Evolutionary conservation across 441 rosid species (phyloP).

Genomic region (Bruguiera hainesii): DNA sequence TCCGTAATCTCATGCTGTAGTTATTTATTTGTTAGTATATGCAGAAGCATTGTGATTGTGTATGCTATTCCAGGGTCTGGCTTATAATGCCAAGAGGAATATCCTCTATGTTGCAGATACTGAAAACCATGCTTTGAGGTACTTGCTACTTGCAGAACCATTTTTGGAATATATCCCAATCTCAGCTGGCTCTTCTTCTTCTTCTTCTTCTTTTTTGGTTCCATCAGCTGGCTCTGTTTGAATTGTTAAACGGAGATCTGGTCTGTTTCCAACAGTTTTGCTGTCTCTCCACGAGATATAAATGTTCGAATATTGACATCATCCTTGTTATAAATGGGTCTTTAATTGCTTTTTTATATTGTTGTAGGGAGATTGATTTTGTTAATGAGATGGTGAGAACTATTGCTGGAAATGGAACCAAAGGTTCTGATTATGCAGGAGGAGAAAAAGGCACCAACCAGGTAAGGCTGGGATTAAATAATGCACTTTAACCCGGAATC

Average conservation of each 20-base stretch:
- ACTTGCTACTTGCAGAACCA: constrained; percentile 14
- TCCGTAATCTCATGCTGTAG: constrained; percentile 3
- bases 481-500: constrained; percentile 13
- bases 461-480: constrained; percentile 39
- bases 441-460: constrained; percentile 72
- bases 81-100: constrained; percentile 87
- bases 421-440: constrained; percentile 90
- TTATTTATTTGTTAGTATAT: constrained; percentile 3
- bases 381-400: constrained; percentile 73
- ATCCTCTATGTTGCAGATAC: constrained; percentile 91
- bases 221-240: no score
- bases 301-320: background rate
- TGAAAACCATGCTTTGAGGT: constrained; percentile 97
- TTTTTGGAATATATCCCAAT: constrained; percentile 11
- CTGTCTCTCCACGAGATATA: background rate
- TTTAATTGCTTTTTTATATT: constrained; percentile 5
- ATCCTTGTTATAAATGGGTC: constrained; percentile 15
- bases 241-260: no score
- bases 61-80: constrained; percentile 64
- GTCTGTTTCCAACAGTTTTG: no score
- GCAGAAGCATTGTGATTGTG: constrained; percentile 11
- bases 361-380: constrained; percentile 82
- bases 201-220: background rate
- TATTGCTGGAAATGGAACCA: constrained; percentile 94
- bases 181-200: constrained; percentile 4